Conservation (phyloP, 176 grass and related monocot genomes). For the Carex pumila region DNA sequence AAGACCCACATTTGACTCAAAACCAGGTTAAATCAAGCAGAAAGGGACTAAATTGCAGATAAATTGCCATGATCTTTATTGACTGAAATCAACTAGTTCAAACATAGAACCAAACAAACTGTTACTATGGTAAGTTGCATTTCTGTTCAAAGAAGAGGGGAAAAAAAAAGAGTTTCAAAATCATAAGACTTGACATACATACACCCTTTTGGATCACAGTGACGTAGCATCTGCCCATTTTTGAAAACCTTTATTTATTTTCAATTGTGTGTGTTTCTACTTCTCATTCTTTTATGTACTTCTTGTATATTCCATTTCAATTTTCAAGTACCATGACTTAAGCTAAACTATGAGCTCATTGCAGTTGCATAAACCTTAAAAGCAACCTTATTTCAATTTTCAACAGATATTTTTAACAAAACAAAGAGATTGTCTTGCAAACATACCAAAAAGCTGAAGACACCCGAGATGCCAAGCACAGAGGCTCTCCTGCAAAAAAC, state of each 20-base stretch:
- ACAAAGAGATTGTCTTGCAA: not conserved
- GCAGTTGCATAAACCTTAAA: not conserved
- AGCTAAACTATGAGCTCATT: not conserved
- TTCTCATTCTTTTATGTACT: not conserved
- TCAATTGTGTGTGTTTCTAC: not conserved
- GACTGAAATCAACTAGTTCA: not conserved
- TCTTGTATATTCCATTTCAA: not conserved
- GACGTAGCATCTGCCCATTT: not conserved
- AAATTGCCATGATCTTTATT: not conserved
- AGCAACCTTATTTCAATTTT: not conserved
- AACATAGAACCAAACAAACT: not conserved
- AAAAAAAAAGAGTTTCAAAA: not conserved
- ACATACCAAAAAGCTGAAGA: constrained; percentile 96
- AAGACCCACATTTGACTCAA: not conserved
- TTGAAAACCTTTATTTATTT: not conserved
- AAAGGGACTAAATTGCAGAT: not conserved
- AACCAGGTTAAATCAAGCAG: not conserved
- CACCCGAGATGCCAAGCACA: constrained; percentile 56
- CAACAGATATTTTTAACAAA: constrained; percentile 7
- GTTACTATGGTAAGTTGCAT: not conserved
- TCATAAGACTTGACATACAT: not conserved
- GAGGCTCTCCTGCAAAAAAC: constrained; percentile 85
- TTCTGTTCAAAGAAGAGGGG: not conserved
- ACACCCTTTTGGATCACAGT: not conserved
- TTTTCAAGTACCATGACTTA: not conserved